Conservation (phyloP, 306 rosid species). For the Mimosa pudica region DNA sequence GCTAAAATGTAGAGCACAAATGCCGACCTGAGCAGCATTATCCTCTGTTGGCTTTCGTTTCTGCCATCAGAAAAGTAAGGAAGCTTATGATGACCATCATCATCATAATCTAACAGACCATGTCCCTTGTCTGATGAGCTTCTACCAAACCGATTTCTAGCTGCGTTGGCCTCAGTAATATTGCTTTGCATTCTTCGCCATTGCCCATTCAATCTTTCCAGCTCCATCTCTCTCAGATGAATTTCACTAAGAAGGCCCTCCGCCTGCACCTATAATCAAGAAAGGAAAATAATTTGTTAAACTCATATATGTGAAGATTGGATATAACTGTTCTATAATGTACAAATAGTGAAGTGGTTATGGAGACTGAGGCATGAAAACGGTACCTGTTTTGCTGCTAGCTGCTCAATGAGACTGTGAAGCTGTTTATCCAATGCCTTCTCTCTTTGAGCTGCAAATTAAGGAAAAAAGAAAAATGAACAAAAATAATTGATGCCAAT, state of each 20-base stretch:
- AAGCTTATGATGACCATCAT: conserved; percentile 59
- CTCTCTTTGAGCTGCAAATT: conserved; percentile 81
- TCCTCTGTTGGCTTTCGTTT: conserved; percentile 77
- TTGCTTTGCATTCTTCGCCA: conserved; percentile 52
- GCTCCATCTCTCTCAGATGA: conserved; percentile 79
- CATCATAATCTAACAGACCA: conserved; percentile 55
- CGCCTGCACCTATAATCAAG: conserved; percentile 75
- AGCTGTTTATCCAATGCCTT: conserved; percentile 87
- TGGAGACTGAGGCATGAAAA: conserved; percentile 9
- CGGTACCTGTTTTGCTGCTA: conserved; percentile 76
- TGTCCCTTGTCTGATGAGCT: conserved; percentile 55
- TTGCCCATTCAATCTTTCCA: conserved; percentile 71
- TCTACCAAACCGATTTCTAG: conserved; percentile 70
- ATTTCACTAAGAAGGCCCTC: conserved; percentile 77
- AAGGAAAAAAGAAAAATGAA: background rate
- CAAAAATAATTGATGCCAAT: conserved; percentile 21
- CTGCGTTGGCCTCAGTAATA: conserved; percentile 50
- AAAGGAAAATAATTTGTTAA: conserved; percentile 20
- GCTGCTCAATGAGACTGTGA: conserved; percentile 88
- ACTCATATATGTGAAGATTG: conserved; percentile 20
- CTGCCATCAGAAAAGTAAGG: conserved; percentile 66
- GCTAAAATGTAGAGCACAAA: conserved; percentile 90
- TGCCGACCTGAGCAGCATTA: conserved; percentile 81
- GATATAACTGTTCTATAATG: conserved; percentile 10
- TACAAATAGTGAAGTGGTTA: conserved; percentile 2